Base-by-base conservation (phyloP, 148 eudicot species). In the Heliamphora exappendiculata region DNA sequence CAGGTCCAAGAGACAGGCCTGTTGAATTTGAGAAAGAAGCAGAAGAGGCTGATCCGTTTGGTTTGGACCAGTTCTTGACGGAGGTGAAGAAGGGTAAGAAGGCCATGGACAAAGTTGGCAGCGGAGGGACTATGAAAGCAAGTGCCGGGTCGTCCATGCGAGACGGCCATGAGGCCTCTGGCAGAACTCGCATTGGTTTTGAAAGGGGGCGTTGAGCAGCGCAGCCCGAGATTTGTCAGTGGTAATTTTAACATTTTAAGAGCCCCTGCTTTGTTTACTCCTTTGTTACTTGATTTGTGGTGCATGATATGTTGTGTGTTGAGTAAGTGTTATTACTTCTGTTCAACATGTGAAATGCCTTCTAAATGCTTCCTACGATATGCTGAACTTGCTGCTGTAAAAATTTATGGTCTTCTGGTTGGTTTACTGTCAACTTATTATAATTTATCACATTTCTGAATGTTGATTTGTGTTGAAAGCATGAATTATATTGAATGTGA, bases 41-140 rank as follows among this genome's bases (percentile, higher is more conserved):
- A 12, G 93, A 91, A 72, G 96, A 93, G 77, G 92, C 89, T 67
- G 96, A 91, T 89, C 90, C 91, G 5, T 93, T 91, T 53, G 98
- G 93, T 78, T 76, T 93, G 79, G 91, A 89, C 70, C 90, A 87
- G 82, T 93, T 86, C 82, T 82, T 93, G 83, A 91, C 90, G 1
- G 91, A 89, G 82, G 91, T 93, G 74, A 89, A 91, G 76, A 87
- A 81, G 72, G 93, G 92, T 36, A 93, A 88, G 69, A 91, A 91
- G 62, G 89, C 92, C 22, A 80, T 84, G 82, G 93, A 91, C 22
- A 91, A 88, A 75, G 79, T 91, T 59, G 98, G 92, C 37, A 76
- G 91, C 41, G 84, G 89, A 17, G 96, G 98, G 45, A 87, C 96
- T 6, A 81, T 89, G 91, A 91, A 82, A 76, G 94, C 94, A 1